Conservation (phyloP, 768 basidiomycete genomes). For the Candolleomyces aberdarensis region DNA sequence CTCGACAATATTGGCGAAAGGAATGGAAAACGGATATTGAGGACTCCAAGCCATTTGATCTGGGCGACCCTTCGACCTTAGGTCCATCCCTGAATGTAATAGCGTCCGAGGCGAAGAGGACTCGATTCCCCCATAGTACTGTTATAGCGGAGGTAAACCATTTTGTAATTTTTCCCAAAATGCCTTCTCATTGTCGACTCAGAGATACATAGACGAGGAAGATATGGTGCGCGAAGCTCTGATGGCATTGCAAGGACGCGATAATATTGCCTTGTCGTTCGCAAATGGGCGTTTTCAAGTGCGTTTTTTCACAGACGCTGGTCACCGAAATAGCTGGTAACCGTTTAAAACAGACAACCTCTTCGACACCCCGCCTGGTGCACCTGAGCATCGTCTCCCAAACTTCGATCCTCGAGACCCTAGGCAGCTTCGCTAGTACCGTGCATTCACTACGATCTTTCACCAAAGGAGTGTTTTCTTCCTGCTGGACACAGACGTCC, state of each 20-base stretch:
- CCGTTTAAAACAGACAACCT: constrained; percentile 35
- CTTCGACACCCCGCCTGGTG: constrained; percentile 54
- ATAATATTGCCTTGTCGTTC: constrained; percentile 53
- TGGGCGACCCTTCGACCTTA: constrained; percentile 72
- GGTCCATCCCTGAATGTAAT: constrained; percentile 35
- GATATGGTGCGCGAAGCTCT: constrained; percentile 77
- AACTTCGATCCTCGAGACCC: constrained; percentile 56
- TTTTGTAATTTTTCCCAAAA: not conserved
- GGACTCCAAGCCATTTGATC: constrained; percentile 45
- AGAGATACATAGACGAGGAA: constrained; percentile 73
- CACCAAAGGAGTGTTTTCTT: constrained; percentile 10
- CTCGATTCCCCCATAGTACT: not conserved
- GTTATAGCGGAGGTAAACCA: constrained; percentile 35
- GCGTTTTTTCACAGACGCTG: constrained; percentile 2
- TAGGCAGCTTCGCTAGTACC: constrained; percentile 58
- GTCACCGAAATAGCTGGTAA: not conserved
- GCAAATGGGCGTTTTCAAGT: constrained; percentile 31
- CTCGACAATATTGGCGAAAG: constrained; percentile 71
- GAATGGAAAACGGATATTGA: constrained; percentile 55
- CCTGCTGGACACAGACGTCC: constrained; percentile 5
- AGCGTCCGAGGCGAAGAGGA: not conserved
- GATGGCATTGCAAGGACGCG: constrained; percentile 70
- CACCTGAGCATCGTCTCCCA: constrained; percentile 70
- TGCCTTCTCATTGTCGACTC: not conserved
- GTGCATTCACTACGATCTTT: constrained; percentile 64